These are phyloP conservation scores for Arabis hirsuta DNA, from an alignment of 345 rosid species.

Conservation along the genomic window DNA sequence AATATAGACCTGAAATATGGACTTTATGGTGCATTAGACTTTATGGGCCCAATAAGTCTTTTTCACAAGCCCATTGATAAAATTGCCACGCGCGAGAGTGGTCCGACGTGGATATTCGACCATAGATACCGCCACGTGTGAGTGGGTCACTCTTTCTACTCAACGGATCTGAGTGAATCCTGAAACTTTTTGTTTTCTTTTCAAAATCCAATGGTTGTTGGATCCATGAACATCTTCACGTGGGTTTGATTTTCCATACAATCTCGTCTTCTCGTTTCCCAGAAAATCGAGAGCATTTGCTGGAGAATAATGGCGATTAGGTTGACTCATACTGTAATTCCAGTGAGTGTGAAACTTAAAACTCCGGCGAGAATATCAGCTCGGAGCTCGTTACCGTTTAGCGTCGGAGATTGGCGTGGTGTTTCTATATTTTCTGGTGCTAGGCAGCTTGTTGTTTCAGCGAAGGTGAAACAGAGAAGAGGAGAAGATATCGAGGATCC, in stretches of 20 bases:
- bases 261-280: neutral
- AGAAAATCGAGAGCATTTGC: neutral
- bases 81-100: neutral
- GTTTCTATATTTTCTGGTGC: slow-evolving; percentile 32
- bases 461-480: slow-evolving; percentile 31
- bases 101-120: neutral
- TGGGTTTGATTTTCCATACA: slow-evolving; percentile 29
- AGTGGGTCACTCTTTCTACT: slow-evolving; percentile 10
- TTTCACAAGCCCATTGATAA: slow-evolving; percentile 20
- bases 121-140: slow-evolving; percentile 22
- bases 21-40: neutral
- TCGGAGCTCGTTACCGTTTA: slow-evolving; percentile 32
- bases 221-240: slow-evolving; percentile 38
- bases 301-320: slow-evolving; percentile 43
- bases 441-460: slow-evolving; percentile 27
- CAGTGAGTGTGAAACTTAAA: slow-evolving; percentile 29
- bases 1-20: neutral
- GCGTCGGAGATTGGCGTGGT: slow-evolving; percentile 34
- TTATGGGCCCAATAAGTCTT: neutral
- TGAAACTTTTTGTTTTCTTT: neutral
- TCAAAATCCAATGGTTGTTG: slow-evolving; percentile 8
- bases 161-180: slow-evolving; percentile 32
- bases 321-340: slow-evolving; percentile 26
- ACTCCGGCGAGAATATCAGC: slow-evolving; percentile 31
- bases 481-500: slow-evolving; percentile 37